Base-by-base conservation (phyloP, 225 moss, liverwort and hornwort species). In the Marchantia polymorpha region DNA sequence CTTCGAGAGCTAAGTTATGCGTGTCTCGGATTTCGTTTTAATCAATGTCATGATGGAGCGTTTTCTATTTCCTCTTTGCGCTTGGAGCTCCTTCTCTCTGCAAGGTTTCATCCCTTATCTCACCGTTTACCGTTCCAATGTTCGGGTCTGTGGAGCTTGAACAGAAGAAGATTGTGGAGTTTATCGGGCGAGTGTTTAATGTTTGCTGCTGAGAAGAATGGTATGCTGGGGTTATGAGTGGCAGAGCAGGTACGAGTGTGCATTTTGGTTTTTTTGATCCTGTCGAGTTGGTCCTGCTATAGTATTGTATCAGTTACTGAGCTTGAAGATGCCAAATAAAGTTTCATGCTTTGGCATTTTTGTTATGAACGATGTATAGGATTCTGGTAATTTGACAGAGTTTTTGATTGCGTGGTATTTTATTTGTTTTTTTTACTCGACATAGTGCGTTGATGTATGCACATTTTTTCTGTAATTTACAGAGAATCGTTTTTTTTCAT, bases 171-270 rank as follows among this genome's bases (percentile, higher is more conserved):
- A 67, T 16, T 31, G 29, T 67, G 67, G 67, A 67, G 67, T 29
- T 67, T 30, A 16, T 67, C 67, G 67, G 67, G 13, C 67, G 23
- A 31, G 67, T 29, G 67, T 67, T 31, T 12, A 13, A 15, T 67
- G 30, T 67, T 67, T 67, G 67, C 12, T 67, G 67, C 29, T 67
- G 30, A 39, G 67, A 67, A 67, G 67, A 67, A 67, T 67, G 67
- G 31, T 67, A 67, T 67, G 67, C 61, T 29, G 67, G 67, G 67
- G 29, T 67, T 67, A 67, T 39, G 67, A 67, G 29, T 0, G 67
- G 67, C 67, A 67, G 39, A 67, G 39, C 29, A 67, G 67, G 67
- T 67, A 67, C 67, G 30, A 67, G 14, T 67, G 67, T 29, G 30
- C 39, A 29, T 67, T 16, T 25, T 29, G 30, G 67, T 31, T 31